Base-by-base conservation (phyloP, 192 early-diverging fungal species). In the Lunasporangiospora selenospora region DNA sequence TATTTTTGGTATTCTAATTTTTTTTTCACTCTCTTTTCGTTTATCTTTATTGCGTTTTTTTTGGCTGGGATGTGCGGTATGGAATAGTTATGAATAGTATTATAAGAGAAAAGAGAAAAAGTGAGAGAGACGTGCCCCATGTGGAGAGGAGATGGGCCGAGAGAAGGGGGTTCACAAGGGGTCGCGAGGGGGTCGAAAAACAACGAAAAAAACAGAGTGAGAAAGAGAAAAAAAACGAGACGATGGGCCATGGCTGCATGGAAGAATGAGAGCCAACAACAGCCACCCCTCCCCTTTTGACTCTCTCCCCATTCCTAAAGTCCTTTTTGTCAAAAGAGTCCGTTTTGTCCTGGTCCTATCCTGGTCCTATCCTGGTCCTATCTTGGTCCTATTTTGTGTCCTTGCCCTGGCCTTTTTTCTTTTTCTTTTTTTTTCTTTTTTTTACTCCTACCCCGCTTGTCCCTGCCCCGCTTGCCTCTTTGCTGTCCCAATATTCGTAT, bases 371-470 rank as follows among this genome's bases (percentile, higher is more conserved):
- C 12, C 21, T 10, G n/a, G 29, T 32, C 15, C 27, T 27, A 27
- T 50, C 26, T 50, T 31, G 23, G 11, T 19, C 31, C 12, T 50
- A 15, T 58, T 32, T 51, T 15, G 29, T 34, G 45, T 21, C 18
- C 21, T 57, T 13, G 41, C 31, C 43, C 24, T 18, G n/a, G 40
- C 23, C 3, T 39, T 31, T 18, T 42, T 32, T 51, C n/a, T 50
- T 34, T 58, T 21, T 30, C 21, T 57, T 13, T 55, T 42, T 56
- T 16, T 18, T 24, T 56, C 23, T 9, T 39, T 31, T 18, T 42
- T 23, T 41, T 16, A 42, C 37, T 55, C 15, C 53, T 36, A 41
- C n/a, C n/a, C n/a, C n/a, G n/a, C n/a, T n/a, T n/a, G n/a, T n/a
- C n/a, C n/a, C n/a, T n/a, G n/a, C n/a, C n/a, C n/a, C n/a, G n/a